Evolutionary conservation across 2,329 filamentous ascomycete genomes (phyloP).

Genomic region (Ophioceras dolichostomum): DNA sequence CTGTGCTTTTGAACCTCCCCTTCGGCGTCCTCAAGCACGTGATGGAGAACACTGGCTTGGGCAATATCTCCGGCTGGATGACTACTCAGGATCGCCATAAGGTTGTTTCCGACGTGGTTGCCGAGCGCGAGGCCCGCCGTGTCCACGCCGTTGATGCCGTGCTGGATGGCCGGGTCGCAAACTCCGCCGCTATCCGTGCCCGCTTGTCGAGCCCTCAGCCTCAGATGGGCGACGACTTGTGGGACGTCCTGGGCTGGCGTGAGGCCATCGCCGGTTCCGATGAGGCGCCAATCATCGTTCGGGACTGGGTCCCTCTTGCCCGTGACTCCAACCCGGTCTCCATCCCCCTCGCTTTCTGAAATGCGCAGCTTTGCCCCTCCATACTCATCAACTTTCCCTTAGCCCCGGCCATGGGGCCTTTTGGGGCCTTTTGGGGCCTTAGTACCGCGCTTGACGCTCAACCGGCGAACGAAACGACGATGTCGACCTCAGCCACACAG

Average conservation of each 20-base stretch:
- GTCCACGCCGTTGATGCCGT: slow-evolving; percentile 25
- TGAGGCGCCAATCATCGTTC: not conserved
- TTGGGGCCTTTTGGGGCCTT: too few relatives aligned
- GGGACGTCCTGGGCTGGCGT: slow-evolving; percentile 11
- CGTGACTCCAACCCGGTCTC: too few relatives aligned
- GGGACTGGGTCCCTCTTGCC: not conserved
- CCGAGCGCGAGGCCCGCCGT: slow-evolving; percentile 46
- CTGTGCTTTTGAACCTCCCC: slow-evolving; percentile 57
- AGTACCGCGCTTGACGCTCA: too few relatives aligned
- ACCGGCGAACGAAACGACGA: too few relatives aligned
- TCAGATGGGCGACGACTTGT: slow-evolving; percentile 4
- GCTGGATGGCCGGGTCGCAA: not conserved
- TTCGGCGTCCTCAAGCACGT: slow-evolving; percentile 53
- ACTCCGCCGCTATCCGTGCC: slow-evolving; percentile 5
- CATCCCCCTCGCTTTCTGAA: too few relatives aligned
- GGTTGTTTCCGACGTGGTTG: slow-evolving; percentile 35
- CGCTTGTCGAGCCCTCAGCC: slow-evolving; percentile 4
- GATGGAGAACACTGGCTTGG: slow-evolving; percentile 47
- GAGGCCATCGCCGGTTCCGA: slow-evolving; percentile 2
- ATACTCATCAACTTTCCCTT: too few relatives aligned
- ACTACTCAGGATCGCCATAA: slow-evolving; percentile 32
- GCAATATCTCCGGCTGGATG: slow-evolving; percentile 36
- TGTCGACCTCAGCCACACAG: too few relatives aligned
- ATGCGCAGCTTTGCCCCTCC: not conserved
- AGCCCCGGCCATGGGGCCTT: too few relatives aligned